These are phyloP conservation scores for Lachancea dasiensis DNA, from an alignment of 805 yeast species.

Conservation along the genomic window DNA sequence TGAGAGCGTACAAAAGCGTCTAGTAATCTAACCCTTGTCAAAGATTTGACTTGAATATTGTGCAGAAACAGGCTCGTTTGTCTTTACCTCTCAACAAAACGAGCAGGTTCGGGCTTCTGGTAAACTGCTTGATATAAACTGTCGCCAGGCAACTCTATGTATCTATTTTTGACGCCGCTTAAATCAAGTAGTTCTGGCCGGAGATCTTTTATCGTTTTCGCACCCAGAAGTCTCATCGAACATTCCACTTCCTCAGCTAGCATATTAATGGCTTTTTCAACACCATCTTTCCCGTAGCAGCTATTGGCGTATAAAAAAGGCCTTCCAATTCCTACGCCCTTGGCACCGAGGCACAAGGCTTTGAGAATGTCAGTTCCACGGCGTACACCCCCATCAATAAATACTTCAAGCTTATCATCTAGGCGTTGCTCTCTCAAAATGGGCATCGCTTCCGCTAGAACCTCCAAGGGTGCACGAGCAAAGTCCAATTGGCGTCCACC, in stretches of 20 bases:
- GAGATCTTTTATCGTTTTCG: slow-evolving; percentile 51
- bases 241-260: slow-evolving; percentile 64
- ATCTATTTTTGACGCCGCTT: slow-evolving; percentile 38
- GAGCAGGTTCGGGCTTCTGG: slow-evolving; percentile 47
- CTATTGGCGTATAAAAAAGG: slow-evolving; percentile 60
- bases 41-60: no score
- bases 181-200: slow-evolving; percentile 57
- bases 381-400: slow-evolving; percentile 63
- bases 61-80: no score
- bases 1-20: no score
- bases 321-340: slow-evolving; percentile 65
- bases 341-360: slow-evolving; percentile 64
- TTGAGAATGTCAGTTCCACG: slow-evolving; percentile 63
- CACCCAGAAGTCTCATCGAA: slow-evolving; percentile 80
- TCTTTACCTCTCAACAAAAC: slow-evolving; percentile 39
- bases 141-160: slow-evolving; percentile 48
- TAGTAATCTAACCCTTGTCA: no score
- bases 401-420: slow-evolving; percentile 49
- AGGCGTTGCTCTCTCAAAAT: slow-evolving; percentile 41
- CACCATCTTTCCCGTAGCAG: slow-evolving; percentile 61
- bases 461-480: slow-evolving; percentile 70
- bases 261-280: slow-evolving; percentile 51
- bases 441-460: slow-evolving; percentile 65
- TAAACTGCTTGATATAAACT: slow-evolving; percentile 49
- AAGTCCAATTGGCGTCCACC: slow-evolving; percentile 88